Evolutionary conservation across 345 rosid species (phyloP).

Genomic region (Limnanthes douglasii): DNA sequence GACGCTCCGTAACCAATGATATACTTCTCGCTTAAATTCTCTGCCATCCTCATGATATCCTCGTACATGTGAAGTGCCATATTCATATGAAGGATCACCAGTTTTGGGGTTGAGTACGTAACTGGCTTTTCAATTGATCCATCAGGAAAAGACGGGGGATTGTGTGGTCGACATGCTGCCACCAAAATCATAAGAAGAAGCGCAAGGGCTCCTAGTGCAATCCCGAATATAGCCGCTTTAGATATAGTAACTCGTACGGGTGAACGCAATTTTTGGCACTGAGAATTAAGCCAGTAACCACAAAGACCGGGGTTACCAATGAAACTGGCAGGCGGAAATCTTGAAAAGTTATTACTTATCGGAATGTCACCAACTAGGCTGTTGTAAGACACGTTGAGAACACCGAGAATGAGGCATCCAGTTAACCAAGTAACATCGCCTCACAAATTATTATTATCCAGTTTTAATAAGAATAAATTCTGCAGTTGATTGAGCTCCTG

Average conservation of each 20-base stretch:
- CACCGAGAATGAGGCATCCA: constrained; percentile 56
- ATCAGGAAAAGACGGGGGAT: constrained; percentile 41
- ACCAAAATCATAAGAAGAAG: constrained; percentile 76
- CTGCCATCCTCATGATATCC: constrained; percentile 98
- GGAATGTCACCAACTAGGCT: constrained; percentile 68
- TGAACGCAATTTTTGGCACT: constrained; percentile 40
- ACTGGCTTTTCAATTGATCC: constrained; percentile 88
- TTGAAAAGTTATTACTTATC: constrained; percentile 57
- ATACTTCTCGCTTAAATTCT: constrained; percentile 83
- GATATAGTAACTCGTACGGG: constrained; percentile 75
- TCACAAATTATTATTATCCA: constrained; percentile 69
- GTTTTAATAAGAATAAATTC: constrained; percentile 48
- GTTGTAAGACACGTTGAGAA: constrained; percentile 80
- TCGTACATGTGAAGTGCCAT: constrained; percentile 97
- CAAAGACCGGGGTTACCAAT: constrained; percentile 76
- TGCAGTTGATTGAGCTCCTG: constrained; percentile 72
- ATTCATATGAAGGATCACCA: constrained; percentile 90
- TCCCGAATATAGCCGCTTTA: constrained; percentile 85
- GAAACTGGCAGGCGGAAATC: constrained; percentile 65
- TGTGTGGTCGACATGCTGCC: constrained; percentile 68
- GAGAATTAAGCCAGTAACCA: constrained; percentile 59
- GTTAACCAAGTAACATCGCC: constrained; percentile 55
- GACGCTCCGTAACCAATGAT: constrained; percentile 87
- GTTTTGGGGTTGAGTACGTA: constrained; percentile 56
- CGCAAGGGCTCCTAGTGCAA: constrained; percentile 73